A percentile compares a stretch with the other conserved stretches of the same genome.
These are phyloP conservation scores for Lactarius hengduanensis DNA, from an alignment of 768 basidiomycete species.

Conservation along the genomic window DNA sequence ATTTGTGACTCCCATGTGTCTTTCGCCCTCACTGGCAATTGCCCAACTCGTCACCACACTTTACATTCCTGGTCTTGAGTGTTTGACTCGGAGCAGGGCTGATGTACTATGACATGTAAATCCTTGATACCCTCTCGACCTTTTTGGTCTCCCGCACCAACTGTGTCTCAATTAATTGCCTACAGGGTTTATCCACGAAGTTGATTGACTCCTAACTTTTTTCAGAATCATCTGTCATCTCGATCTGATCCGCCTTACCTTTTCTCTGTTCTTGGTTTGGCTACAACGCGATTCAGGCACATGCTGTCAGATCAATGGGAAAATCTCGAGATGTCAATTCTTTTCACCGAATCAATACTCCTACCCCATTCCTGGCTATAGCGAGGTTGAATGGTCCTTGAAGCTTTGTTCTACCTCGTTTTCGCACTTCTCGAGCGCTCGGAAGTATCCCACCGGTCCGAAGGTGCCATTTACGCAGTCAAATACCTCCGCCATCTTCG, in stretches of 20 bases:
- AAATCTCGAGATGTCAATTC: background rate
- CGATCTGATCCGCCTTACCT: background rate
- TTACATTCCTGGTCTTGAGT: no score
- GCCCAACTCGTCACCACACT: no score
- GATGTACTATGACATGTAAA: background rate
- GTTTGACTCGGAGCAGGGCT: no score
- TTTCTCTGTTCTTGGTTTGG: background rate
- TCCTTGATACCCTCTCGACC: background rate
- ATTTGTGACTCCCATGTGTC: no score
- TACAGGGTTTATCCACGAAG: background rate
- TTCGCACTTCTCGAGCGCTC: background rate
- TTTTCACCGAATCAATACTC: background rate
- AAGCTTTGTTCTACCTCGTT: background rate
- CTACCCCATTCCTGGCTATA: background rate
- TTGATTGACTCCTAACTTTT: background rate
- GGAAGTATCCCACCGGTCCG: background rate
- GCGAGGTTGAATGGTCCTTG: background rate
- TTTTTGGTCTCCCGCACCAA: background rate
- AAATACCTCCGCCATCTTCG: background rate
- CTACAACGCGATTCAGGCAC: background rate
- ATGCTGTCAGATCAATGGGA: background rate
- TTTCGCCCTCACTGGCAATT: no score
- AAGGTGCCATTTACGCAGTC: background rate
- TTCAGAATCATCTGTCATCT: background rate
- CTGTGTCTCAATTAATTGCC: background rate